These are phyloP conservation scores for Mycena rosella DNA, from an alignment of 768 basidiomycete species.

Conservation along the genomic window DNA sequence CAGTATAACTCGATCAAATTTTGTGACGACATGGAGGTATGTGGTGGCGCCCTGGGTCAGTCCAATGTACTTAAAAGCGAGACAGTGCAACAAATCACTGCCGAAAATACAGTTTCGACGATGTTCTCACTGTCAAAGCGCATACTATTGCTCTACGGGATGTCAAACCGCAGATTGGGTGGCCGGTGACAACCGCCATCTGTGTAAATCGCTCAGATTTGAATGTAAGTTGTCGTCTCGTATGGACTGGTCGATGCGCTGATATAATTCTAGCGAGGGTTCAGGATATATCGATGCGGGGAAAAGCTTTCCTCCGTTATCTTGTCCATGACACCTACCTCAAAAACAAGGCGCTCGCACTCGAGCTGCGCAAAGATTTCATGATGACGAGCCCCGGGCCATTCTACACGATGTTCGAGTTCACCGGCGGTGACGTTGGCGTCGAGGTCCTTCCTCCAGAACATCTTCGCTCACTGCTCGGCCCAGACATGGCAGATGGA, in stretches of 20 bases:
- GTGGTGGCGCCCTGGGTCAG: background rate
- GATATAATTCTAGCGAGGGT: too few relatives aligned
- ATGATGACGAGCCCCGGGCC: background rate
- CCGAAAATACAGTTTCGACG: conserved; percentile 1
- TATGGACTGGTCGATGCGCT: too few relatives aligned
- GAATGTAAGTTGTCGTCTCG: background rate
- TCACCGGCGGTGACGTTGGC: background rate
- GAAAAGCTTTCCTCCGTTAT: conserved; percentile 3
- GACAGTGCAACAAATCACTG: background rate
- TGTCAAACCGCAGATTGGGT: conserved; percentile 3
- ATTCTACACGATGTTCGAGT: conserved; percentile 8
- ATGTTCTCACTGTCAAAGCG: background rate
- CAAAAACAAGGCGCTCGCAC: background rate
- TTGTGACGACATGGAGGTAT: background rate
- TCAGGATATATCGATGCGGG: background rate
- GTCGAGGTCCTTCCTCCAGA: conserved; percentile 3
- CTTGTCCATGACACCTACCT: conserved; percentile 1
- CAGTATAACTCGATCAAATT: conserved; percentile 5
- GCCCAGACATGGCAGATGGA: background rate
- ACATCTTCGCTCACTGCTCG: background rate
- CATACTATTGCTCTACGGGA: background rate
- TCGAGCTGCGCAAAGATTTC: background rate
- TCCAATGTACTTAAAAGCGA: background rate
- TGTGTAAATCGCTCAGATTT: background rate
- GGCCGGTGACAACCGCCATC: background rate